Evolutionary conservation across 495 filamentous ascomycete species (phyloP).

Genomic region (Penicillium verhagenii): DNA sequence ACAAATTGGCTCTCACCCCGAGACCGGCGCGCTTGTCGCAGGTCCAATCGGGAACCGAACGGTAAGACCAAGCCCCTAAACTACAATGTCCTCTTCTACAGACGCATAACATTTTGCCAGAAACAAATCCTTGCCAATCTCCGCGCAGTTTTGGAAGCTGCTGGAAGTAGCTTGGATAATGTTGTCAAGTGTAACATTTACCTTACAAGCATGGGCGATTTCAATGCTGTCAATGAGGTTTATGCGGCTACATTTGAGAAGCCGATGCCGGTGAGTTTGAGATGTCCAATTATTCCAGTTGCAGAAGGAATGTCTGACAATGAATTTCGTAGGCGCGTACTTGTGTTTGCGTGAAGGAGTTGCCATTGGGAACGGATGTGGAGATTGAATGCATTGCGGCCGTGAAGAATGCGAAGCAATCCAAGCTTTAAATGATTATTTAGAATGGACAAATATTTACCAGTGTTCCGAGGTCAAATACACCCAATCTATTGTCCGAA

Average conservation of each 20-base stretch:
- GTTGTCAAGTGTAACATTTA: constrained; percentile 72
- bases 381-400: constrained; percentile 61
- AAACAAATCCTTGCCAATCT: constrained; percentile 59
- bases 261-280: constrained; percentile 45
- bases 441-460: background rate
- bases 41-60: constrained; percentile 55
- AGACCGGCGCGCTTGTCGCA: constrained; percentile 47
- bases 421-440: background rate
- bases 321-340: constrained; percentile 48
- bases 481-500: too few relatives aligned
- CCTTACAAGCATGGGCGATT: constrained; percentile 68
- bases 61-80: constrained; percentile 29
- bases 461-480: background rate
- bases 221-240: constrained; percentile 60
- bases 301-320: background rate
- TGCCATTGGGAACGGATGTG: constrained; percentile 64
- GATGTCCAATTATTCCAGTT: background rate
- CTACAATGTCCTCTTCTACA: background rate
- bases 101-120: constrained; percentile 12
- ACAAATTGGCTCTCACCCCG: constrained; percentile 49
- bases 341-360: constrained; percentile 64
- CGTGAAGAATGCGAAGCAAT: background rate
- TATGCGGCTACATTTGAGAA: constrained; percentile 55
- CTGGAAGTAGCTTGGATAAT: constrained; percentile 58
- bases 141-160: constrained; percentile 62